A percentile compares a stretch with the other conserved stretches of the same genome.
phyloP scores from a whole-genome alignment of 2,329 filamentous ascomycete species.

The Alternaria burnsii region DNA sequence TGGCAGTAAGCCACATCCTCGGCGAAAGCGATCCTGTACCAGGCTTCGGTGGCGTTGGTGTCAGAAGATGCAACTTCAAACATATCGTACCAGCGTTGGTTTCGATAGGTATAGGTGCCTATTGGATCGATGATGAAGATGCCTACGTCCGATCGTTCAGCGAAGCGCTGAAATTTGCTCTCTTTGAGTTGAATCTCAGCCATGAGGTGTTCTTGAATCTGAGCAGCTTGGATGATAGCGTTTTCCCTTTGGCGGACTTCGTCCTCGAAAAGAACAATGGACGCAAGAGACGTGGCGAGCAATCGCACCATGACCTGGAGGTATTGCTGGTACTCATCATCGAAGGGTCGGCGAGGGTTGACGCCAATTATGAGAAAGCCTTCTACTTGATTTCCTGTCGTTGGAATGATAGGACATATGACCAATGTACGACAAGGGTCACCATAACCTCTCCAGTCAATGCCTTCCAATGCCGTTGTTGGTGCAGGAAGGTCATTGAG shows the following conservation, averaged over 20 bases:
- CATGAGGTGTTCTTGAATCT: conserved; percentile 44
- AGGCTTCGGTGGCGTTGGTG: conserved; percentile 26
- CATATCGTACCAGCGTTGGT: conserved; percentile 52
- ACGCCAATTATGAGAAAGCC: conserved; percentile 53
- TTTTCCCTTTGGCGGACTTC: conserved; percentile 48
- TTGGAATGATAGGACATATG: conserved; percentile 50
- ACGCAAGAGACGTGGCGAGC: conserved; percentile 51
- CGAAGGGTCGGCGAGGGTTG: conserved; percentile 50
- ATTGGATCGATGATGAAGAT: conserved; percentile 51
- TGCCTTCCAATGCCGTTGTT: conserved; percentile 30
- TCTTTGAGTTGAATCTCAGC: conserved; percentile 47
- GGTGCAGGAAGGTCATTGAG: conserved; percentile 41
- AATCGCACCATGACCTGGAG: conserved; percentile 48
- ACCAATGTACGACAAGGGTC: conserved; percentile 46
- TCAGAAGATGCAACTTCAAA: conserved; percentile 31
- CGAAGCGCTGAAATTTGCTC: conserved; percentile 51
- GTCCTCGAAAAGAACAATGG: conserved; percentile 52
- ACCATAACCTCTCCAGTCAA: conserved; percentile 47
- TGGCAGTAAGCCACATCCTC: conserved; percentile 49
- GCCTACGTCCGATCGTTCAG: conserved; percentile 50
- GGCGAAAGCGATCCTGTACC: conserved; percentile 37
- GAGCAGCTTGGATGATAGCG: conserved; percentile 43
- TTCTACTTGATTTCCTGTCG: conserved; percentile 45
- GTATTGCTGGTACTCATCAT: conserved; percentile 52
- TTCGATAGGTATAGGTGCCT: conserved; percentile 52